These are phyloP conservation scores for Solidago caesia DNA, from an alignment of 129 eudicot genomes.

Conservation along the genomic window DNA sequence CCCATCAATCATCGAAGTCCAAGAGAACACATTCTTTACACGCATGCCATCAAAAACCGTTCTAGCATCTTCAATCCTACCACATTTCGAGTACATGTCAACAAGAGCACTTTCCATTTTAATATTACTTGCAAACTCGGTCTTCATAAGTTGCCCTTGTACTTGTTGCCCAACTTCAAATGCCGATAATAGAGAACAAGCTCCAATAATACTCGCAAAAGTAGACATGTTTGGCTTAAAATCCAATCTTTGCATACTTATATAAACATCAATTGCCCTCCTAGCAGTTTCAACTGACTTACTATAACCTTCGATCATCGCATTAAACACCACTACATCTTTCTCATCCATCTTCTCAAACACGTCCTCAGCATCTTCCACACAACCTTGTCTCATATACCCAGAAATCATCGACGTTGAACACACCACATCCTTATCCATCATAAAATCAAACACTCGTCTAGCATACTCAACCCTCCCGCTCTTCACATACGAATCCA, in stretches of 20 bases:
- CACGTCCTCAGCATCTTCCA: slow-evolving; percentile 68
- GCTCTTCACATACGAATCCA: slow-evolving; percentile 78
- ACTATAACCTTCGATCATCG: slow-evolving; percentile 98
- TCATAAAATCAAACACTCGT: slow-evolving; percentile 74
- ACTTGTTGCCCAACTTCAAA: slow-evolving; percentile 79
- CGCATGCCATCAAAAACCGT: slow-evolving; percentile 70
- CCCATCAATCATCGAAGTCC: slow-evolving; percentile 98
- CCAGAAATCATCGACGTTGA: slow-evolving; percentile 84
- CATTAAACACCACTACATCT: slow-evolving; percentile 89
- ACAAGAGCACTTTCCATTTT: slow-evolving; percentile 83
- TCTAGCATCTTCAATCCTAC: slow-evolving; percentile 67
- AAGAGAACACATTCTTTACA: slow-evolving; percentile 63
- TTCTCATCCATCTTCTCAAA: slow-evolving; percentile 55
- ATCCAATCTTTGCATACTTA: slow-evolving; percentile 64
- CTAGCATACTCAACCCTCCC: slow-evolving; percentile 66
- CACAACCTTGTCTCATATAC: slow-evolving; percentile 61
- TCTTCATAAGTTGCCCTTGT: slow-evolving; percentile 69
- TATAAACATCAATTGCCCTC: slow-evolving; percentile 60
- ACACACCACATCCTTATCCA: slow-evolving; percentile 68
- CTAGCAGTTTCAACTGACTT: slow-evolving; percentile 64
- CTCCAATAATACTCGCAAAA: slow-evolving; percentile 82
- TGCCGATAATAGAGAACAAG: slow-evolving; percentile 62
- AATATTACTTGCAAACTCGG: slow-evolving; percentile 44
- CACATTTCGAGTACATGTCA: slow-evolving; percentile 94
- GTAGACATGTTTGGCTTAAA: slow-evolving; percentile 79